Percentiles rank a stretch among this genome's conserved stretches.
Conservation (phyloP, 306 rosid species). For the Citrullus mucosospermus region DNA sequence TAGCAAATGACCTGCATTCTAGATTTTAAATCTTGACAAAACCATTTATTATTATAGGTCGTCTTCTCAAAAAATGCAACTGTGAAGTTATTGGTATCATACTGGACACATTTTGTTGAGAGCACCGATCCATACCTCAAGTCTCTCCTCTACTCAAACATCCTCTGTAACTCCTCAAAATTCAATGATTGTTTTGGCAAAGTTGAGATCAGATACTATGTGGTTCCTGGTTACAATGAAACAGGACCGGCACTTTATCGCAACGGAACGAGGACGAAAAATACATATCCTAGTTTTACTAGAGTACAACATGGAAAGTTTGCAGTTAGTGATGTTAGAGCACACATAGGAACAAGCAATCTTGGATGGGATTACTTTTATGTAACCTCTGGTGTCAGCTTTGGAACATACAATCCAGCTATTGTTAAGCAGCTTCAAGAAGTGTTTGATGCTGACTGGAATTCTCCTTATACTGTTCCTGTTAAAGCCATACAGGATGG, state of each 20-base stretch:
- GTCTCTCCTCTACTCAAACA: constrained; percentile 67
- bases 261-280: constrained; percentile 39
- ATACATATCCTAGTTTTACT: constrained; percentile 51
- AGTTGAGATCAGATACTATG: constrained; percentile 75
- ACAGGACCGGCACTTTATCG: constrained; percentile 58
- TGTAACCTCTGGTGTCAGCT: constrained; percentile 76
- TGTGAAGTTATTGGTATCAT: constrained; percentile 64
- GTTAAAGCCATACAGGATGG: constrained; percentile 29
- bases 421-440: constrained; percentile 52
- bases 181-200: constrained; percentile 64
- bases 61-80: constrained; percentile 72
- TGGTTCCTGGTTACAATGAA: constrained; percentile 69
- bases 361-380: constrained; percentile 90
- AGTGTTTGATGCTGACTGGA: constrained; percentile 86
- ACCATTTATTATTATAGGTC: constrained; percentile 22
- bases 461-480: constrained; percentile 66
- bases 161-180: constrained; percentile 64
- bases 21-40: background rate
- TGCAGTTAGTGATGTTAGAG: constrained; percentile 63
- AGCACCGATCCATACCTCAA: constrained; percentile 67
- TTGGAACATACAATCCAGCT: constrained; percentile 68
- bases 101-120: constrained; percentile 63
- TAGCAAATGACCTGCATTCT: background rate
- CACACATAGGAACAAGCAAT: constrained; percentile 84
- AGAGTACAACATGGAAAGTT: constrained; percentile 91